Base-by-base conservation (phyloP, 2,329 filamentous ascomycete genomes). In the Aspergillus felis region DNA sequence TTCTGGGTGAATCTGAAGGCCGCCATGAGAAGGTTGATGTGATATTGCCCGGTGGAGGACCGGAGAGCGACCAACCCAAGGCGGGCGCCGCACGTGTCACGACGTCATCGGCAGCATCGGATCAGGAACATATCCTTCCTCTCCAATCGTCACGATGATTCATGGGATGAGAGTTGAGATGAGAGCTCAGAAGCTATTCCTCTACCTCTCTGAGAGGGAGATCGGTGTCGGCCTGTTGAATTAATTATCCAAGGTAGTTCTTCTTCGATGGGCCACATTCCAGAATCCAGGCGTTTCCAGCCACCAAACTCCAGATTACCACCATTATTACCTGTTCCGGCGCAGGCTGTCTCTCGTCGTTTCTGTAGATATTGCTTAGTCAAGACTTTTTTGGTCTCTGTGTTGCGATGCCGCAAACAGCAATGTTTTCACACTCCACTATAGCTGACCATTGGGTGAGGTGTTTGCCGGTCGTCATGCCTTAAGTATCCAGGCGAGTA, bases 21-120 rank as follows among this genome's bases (percentile, higher is more conserved):
- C 24, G 24, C 44, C 44, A 24, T 24, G 44, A 3, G 22, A 25
- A 14, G 22, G 2, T 24, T 12, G 9, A 24, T 14, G 24, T 6
- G 32, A 38, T 38, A 38, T 17, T 14, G 10, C 22, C 44, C 14
- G 22, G 24, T 47, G 50, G 8, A 28, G 24, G 47, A 49, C 20
- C 32, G 32, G 32, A 17, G 32, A 32, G 46, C 22, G 56, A 53
- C 28, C 49, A 54, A 46, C 51, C 28, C 50, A 46, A 38, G 42
- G 44, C 57, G 58, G 61, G 61, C 59, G 51, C 52, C 55, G 62
- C 64, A 66, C 64, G 63, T 66, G 65, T 57, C 55, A 47, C 54
- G 55, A 66, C 61, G 61, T 66, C 64, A 66, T 66, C 54, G 51
- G 29, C 44, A 25, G 20, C 44, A 27, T 17, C 44, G 22, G 10